Evolutionary conservation across 139 green algal genomes (phyloP), one percentile per base, ranked within the genome.

Genomic region (Penium margaritaceum): DNA sequence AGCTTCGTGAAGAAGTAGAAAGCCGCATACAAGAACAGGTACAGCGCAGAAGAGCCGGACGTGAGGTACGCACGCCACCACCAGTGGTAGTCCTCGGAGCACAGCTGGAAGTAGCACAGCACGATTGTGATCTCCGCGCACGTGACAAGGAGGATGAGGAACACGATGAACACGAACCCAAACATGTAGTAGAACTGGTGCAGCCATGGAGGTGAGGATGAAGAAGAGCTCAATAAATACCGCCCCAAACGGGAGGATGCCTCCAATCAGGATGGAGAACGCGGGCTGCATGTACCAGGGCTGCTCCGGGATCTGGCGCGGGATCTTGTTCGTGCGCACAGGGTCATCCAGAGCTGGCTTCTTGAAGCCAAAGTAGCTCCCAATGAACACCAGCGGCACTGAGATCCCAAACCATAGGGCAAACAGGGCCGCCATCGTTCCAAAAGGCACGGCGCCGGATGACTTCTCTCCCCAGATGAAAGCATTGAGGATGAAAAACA

Each of bases 151-250:
- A 98, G 84, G 84, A 99, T 97, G 74, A 94, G 54, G 54, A 95
- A 95, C 19, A 98, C 94, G 5, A 98, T 84, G 71, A 89, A 90
- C 63, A 99, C 83, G 88, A 99, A 97, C 39, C 94, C 94, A 76
- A 98, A 97, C 60, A 97, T 87, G 86, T 98, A 98, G 75, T 93
- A 94, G 78, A 94, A 94, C 75, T 87, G 82, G 75, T 96, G 90
- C 62, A 96, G 89, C 92, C 94, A 99, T 95, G 70, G 88, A 96
- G 3, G 92, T 96, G 17, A 99, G 88, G 84, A 98, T 97, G 88
- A 98, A 99, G 84, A 98, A 98, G 17, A 98, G 89, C 85, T 98
- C 94, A 63, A 99, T 99, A 88, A 99, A 99, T 15, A 99, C 94
- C 1, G 94, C 94, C 39, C 94, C 94, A 81, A 99, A 99, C 1